A percentile compares a stretch with the other conserved stretches of the same genome.
phyloP scores from a whole-genome alignment of 306 rosid genomes.

The Sicyos edulis region DNA sequence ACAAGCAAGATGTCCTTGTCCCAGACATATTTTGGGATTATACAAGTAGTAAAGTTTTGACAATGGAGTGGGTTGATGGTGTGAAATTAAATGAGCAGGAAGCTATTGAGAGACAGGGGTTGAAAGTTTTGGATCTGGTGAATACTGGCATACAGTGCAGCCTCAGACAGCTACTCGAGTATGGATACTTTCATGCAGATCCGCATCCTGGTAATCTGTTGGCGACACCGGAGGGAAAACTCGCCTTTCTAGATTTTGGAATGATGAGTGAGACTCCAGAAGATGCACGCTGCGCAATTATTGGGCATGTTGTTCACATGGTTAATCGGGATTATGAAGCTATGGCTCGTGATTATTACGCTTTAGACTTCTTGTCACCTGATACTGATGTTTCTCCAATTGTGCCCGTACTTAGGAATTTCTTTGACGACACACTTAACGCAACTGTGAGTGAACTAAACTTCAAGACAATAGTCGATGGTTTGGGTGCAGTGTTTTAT shows the following conservation, averaged over 20 bases:
- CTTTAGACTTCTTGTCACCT: conserved; percentile 69
- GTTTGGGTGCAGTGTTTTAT: conserved; percentile 84
- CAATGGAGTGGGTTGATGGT: conserved; percentile 94
- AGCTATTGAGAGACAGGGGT: conserved; percentile 84
- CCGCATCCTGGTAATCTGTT: conserved; percentile 99
- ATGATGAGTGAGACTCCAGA: conserved; percentile 99
- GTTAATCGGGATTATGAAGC: conserved; percentile 96
- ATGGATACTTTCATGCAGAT: conserved; percentile 96
- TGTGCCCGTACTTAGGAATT: conserved; percentile 75
- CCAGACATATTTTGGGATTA: conserved; percentile 93
- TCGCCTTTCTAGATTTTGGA: conserved; percentile 94
- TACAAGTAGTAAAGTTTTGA: conserved; percentile 76
- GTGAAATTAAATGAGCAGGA: conserved; percentile 85
- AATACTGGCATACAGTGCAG: conserved; percentile 88
- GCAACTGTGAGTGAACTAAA: conserved; percentile 86
- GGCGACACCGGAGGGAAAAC: conserved; percentile 94
- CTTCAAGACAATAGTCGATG: conserved; percentile 90
- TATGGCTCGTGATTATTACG: conserved; percentile 93
- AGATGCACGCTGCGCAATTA: conserved; percentile 77
- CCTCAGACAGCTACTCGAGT: conserved; percentile 87
- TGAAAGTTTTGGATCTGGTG: conserved; percentile 76
- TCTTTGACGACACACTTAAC: conserved; percentile 84
- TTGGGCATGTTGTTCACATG: conserved; percentile 96
- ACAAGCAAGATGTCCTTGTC: conserved; percentile 75
- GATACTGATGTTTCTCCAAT: conserved; percentile 85